Conservation (phyloP, 352 stramenopile genomes). For the Blastocystis sp. region DNA sequence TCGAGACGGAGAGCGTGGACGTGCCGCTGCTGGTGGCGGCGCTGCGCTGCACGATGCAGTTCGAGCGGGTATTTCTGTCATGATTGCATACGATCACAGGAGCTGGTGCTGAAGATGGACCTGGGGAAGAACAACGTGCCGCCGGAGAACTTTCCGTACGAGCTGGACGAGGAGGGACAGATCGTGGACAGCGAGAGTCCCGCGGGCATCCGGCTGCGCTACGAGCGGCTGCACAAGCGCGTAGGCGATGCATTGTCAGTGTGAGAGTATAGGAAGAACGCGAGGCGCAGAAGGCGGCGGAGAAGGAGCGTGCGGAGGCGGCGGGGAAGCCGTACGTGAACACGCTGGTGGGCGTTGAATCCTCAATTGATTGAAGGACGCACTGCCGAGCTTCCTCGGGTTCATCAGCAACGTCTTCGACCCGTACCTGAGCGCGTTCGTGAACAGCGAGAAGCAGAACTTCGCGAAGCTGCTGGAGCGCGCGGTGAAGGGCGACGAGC, state of each 20-base stretch:
- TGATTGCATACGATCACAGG: conserved; percentile 64
- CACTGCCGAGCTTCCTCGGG: conserved; percentile 63
- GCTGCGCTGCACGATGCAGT: conserved; percentile 73
- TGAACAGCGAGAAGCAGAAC: conserved; percentile 84
- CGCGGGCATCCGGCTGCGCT: conserved; percentile 66
- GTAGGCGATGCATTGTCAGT: neutral
- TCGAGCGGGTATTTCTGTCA: conserved; percentile 71
- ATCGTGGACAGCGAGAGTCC: conserved; percentile 64
- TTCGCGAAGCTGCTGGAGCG: conserved; percentile 83
- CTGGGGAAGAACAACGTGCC: conserved; percentile 60
- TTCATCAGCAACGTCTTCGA: conserved; percentile 82
- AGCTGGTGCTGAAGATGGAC: conserved; percentile 49
- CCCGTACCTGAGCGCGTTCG: conserved; percentile 91
- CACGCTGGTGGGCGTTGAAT: conserved; percentile 39
- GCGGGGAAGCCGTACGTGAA: conserved; percentile 64
- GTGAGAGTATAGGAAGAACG: conserved; percentile 50
- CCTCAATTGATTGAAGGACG: conserved; percentile 51
- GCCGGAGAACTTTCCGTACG: conserved; percentile 49
- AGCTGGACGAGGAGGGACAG: conserved; percentile 61
- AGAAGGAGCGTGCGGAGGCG: neutral
- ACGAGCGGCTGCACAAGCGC: conserved; percentile 62
- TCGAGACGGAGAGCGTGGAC: conserved; percentile 69
- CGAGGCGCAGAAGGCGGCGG: conserved; percentile 39
- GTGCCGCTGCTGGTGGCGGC: conserved; percentile 74
- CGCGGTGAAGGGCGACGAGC: conserved; percentile 78